phyloP scores from a whole-genome alignment of 2,329 filamentous ascomycete genomes.

The Paraphoma sp. region DNA sequence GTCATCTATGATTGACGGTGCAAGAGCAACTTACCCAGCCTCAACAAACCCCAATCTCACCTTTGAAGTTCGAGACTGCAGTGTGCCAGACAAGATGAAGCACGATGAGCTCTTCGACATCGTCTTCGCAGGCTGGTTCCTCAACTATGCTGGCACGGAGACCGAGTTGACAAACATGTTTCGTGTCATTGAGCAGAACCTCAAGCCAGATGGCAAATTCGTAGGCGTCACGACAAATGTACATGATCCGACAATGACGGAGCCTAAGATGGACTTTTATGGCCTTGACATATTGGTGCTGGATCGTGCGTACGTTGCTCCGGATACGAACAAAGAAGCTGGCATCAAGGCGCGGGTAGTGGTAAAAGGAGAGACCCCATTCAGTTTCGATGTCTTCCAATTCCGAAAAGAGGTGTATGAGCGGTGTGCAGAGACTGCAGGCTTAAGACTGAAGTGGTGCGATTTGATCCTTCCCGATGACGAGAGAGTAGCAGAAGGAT shows the following conservation, averaged over 20 bases:
- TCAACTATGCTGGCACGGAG: conserved; percentile 38
- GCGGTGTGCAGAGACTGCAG: conserved; percentile 27
- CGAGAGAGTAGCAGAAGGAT: conserved; percentile 26
- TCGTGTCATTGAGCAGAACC: conserved; percentile 22
- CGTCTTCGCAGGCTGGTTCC: conserved; percentile 40
- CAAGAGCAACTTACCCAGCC: conserved; percentile 22
- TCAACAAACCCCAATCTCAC: conserved; percentile 16
- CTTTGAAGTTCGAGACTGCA: conserved; percentile 35
- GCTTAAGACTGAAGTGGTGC: conserved; percentile 29
- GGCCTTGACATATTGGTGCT: conserved; percentile 29
- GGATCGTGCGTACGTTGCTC: conserved; percentile 24
- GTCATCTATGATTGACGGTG: conserved; percentile 28
- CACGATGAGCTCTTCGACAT: conserved; percentile 21
- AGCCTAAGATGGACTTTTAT: conserved; percentile 29
- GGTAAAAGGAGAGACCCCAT: conserved; percentile 17
- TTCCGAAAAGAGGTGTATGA: conserved; percentile 35
- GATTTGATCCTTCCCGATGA: conserved; percentile 31
- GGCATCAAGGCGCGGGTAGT: conserved; percentile 31
- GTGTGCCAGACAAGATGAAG: conserved; percentile 11
- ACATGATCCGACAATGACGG: conserved; percentile 18
- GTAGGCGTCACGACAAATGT: conserved; percentile 36
- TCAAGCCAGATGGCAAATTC: conserved; percentile 22
- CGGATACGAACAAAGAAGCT: conserved; percentile 16
- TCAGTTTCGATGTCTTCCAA: conserved; percentile 37
- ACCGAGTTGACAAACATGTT: conserved; percentile 31